A percentile compares a stretch with the other conserved stretches of the same genome.
Conservation (phyloP, 2,329 filamentous ascomycete species). For the Fusarium sp. region DNA sequence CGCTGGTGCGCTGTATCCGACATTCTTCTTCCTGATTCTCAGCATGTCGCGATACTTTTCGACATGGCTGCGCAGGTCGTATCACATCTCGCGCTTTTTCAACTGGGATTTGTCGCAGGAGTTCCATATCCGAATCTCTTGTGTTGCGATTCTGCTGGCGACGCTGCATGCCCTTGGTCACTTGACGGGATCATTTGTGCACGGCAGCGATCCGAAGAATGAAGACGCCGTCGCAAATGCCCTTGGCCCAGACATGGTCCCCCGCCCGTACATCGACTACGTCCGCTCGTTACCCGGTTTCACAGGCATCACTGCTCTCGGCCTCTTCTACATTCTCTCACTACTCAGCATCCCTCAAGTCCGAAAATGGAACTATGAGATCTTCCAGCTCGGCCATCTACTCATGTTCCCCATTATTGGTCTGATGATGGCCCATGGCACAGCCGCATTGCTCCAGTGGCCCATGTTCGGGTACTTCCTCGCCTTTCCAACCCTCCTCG, state of each 20-base stretch:
- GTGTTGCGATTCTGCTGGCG: constrained; percentile 59
- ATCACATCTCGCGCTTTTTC: constrained; percentile 62
- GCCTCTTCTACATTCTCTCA: constrained; percentile 60
- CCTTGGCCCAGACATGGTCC: constrained; percentile 56
- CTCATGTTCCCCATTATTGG: constrained; percentile 69
- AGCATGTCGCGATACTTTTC: constrained; percentile 68
- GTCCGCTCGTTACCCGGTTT: constrained; percentile 59
- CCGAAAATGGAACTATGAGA: constrained; percentile 62
- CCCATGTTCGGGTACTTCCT: constrained; percentile 68
- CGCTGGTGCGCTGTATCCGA: constrained; percentile 65
- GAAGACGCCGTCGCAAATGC: constrained; percentile 56
- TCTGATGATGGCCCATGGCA: constrained; percentile 65
- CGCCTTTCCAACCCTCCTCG: constrained; percentile 61
- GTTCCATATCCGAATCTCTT: constrained; percentile 66
- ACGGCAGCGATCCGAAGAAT: constrained; percentile 56
- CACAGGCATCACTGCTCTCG: constrained; percentile 59
- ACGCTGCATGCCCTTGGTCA: constrained; percentile 65
- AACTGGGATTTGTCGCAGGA: constrained; percentile 66
- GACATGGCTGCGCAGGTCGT: constrained; percentile 61
- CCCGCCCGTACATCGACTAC: constrained; percentile 57
- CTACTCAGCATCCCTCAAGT: constrained; percentile 61
- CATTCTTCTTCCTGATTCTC: constrained; percentile 66
- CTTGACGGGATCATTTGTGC: constrained; percentile 61
- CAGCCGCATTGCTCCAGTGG: constrained; percentile 59
- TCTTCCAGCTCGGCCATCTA: constrained; percentile 66